Evolutionary conservation across 441 rosid species (phyloP).

Genomic region (Breynia disticha): DNA sequence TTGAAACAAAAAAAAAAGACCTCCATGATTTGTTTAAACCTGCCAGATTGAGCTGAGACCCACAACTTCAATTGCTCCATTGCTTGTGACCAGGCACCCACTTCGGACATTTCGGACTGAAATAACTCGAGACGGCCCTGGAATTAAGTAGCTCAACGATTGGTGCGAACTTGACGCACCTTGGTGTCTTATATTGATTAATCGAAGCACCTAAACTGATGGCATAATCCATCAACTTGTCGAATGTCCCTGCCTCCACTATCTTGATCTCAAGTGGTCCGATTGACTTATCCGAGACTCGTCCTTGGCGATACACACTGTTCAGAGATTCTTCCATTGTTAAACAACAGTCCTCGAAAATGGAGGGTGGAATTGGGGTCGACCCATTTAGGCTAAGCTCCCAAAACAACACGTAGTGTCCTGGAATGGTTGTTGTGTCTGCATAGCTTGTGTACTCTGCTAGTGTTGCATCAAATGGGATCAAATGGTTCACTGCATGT

Average conservation of each 20-base stretch:
- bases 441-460: conserved; percentile 95
- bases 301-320: conserved; percentile 77
- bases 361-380: conserved; percentile 41
- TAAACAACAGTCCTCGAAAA: conserved; percentile 50
- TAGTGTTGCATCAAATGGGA: conserved; percentile 47
- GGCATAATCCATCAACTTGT: conserved; percentile 92
- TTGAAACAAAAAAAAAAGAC: conserved; percentile 39
- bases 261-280: conserved; percentile 80
- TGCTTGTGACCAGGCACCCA: conserved; percentile 91
- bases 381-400: conserved; percentile 57
- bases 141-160: conserved; percentile 84
- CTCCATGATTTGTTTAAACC: conserved; percentile 7
- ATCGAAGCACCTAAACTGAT: conserved; percentile 92
- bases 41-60: too few relatives aligned
- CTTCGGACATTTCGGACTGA: conserved; percentile 60
- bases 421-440: conserved; percentile 66
- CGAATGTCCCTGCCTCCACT: conserved; percentile 76
- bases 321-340: conserved; percentile 82
- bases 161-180: conserved; percentile 86
- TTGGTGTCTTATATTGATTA: conserved; percentile 87
- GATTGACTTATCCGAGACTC: conserved; percentile 73
- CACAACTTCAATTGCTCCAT: conserved; percentile 34
- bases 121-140: conserved; percentile 55
- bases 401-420: conserved; percentile 93
- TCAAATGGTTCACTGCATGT: conserved; percentile 46